These are phyloP conservation scores for Neoboletus magnificus DNA, from an alignment of 768 basidiomycete species.

Conservation along the genomic window DNA sequence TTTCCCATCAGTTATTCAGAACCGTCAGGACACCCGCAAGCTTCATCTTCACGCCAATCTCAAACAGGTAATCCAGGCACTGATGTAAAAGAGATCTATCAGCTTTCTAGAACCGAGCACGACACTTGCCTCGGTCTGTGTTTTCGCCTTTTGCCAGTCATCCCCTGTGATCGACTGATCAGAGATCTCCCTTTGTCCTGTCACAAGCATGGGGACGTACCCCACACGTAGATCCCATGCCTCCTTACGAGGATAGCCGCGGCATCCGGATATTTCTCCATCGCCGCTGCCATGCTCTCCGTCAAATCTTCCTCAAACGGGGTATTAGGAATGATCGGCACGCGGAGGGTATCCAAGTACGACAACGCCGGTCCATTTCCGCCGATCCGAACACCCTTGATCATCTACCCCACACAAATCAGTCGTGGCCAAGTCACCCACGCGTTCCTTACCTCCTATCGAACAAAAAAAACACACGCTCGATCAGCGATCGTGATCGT, in stretches of 20 bases:
- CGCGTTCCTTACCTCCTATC: slow-evolving; percentile 39
- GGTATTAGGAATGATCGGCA: slow-evolving; percentile 91
- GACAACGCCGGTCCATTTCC: slow-evolving; percentile 75
- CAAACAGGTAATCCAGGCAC: slow-evolving; percentile 91
- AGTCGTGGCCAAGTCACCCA: not conserved
- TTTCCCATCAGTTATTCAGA: slow-evolving; percentile 19
- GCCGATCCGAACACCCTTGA: slow-evolving; percentile 79
- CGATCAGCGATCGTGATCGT: slow-evolving; percentile 1
- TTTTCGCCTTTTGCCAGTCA: slow-evolving; percentile 88
- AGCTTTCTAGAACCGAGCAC: not conserved
- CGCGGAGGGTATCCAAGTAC: slow-evolving; percentile 79
- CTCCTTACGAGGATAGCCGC: slow-evolving; percentile 73
- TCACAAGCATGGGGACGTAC: slow-evolving; percentile 34
- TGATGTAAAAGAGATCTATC: slow-evolving; percentile 23
- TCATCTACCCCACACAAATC: slow-evolving; percentile 58
- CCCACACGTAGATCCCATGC: slow-evolving; percentile 87
- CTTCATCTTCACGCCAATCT: slow-evolving; percentile 83
- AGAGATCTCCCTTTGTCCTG: not conserved
- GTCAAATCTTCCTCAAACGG: slow-evolving; percentile 87
- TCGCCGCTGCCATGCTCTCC: slow-evolving; percentile 84
- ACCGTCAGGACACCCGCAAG: slow-evolving; percentile 55
- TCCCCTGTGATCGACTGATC: slow-evolving; percentile 35
- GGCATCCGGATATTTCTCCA: slow-evolving; percentile 75
- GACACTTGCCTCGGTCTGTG: slow-evolving; percentile 66
- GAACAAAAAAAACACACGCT: not conserved